A percentile compares a stretch with the other conserved stretches of the same genome.
These are phyloP conservation scores for Vitis hybrid DNA, from an alignment of 177 flowering plant genomes.

Conservation along the genomic window DNA sequence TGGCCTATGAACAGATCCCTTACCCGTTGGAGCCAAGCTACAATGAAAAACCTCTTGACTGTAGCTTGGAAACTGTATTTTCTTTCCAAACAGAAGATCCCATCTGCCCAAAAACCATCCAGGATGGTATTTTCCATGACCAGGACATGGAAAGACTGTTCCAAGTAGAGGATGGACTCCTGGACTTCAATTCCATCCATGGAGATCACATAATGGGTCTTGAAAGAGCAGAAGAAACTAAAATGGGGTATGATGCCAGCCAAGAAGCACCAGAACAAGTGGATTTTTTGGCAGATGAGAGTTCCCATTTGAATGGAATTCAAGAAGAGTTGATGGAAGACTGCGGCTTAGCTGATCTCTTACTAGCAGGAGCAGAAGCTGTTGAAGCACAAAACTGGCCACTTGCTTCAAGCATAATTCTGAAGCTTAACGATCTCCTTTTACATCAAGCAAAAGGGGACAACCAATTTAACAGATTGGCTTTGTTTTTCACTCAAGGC, in stretches of 20 bases:
- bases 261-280: background rate
- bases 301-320: slow-evolving; percentile 7
- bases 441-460: slow-evolving; percentile 18
- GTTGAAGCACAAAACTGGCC: slow-evolving; percentile 29
- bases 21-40: slow-evolving; percentile 1
- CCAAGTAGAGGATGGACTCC: slow-evolving; percentile 13
- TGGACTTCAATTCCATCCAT: background rate
- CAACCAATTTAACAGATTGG: slow-evolving; percentile 23
- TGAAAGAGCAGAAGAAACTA: background rate
- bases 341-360: slow-evolving; percentile 27
- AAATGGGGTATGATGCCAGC: background rate
- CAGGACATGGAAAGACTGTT: slow-evolving; percentile 6
- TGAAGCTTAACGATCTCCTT: slow-evolving; percentile 18
- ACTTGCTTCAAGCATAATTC: slow-evolving; percentile 15
- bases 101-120: slow-evolving; percentile 8
- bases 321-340: slow-evolving; percentile 17
- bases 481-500: slow-evolving; percentile 35
- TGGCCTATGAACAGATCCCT: background rate
- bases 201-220: background rate
- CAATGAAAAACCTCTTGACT: background rate
- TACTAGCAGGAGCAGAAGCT: slow-evolving; percentile 39
- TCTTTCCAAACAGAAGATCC: slow-evolving; percentile 8
- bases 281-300: slow-evolving; percentile 4
- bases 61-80: slow-evolving; percentile 6
- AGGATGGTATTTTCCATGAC: slow-evolving; percentile 4